Evolutionary conservation across 192 early-diverging fungal genomes (phyloP).

Genomic region (Rhizoclosmatium sp.): DNA sequence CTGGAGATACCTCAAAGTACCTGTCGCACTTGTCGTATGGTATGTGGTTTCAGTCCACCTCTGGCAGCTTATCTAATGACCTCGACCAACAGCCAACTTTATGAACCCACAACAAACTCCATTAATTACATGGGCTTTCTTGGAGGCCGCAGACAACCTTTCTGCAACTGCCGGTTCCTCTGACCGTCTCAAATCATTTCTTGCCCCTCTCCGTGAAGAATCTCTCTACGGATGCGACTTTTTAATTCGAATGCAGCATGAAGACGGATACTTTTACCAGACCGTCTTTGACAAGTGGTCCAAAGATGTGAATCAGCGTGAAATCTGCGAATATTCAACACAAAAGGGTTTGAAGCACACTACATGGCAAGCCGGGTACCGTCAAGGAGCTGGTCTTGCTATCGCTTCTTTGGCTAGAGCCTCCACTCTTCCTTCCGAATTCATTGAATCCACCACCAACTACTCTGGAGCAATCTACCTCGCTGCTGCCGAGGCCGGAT

Average conservation of each 20-base stretch:
- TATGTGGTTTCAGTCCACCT: neutral
- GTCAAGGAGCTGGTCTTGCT: slow-evolving; percentile 22
- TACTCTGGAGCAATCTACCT: slow-evolving; percentile 16
- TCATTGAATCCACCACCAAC: slow-evolving; percentile 13
- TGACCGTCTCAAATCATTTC: slow-evolving; percentile 19
- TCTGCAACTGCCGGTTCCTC: neutral
- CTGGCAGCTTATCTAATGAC: too few species aligned
- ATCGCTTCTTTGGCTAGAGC: slow-evolving; percentile 20
- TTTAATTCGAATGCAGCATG: slow-evolving; percentile 25
- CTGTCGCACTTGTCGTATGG: slow-evolving; percentile 24
- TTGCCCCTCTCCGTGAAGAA: slow-evolving; percentile 26
- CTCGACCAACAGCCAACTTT: slow-evolving; percentile 16
- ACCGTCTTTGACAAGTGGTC: slow-evolving; percentile 36
- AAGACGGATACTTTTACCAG: slow-evolving; percentile 33
- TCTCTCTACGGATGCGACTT: slow-evolving; percentile 30
- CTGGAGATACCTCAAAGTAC: slow-evolving; percentile 20
- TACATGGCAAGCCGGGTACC: slow-evolving; percentile 29
- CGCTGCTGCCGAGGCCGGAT: slow-evolving; percentile 21
- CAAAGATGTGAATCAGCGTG: slow-evolving; percentile 32
- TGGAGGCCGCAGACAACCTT: slow-evolving; percentile 12
- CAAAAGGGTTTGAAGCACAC: slow-evolving; percentile 31
- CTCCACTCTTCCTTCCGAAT: slow-evolving; percentile 5
- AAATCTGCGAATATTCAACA: slow-evolving; percentile 27
- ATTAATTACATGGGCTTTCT: slow-evolving; percentile 3
- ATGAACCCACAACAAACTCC: slow-evolving; percentile 37